These are phyloP conservation scores for Malassezia psittaci DNA, from an alignment of 1,284 basidiomycete genomes.

Conservation along the genomic window DNA sequence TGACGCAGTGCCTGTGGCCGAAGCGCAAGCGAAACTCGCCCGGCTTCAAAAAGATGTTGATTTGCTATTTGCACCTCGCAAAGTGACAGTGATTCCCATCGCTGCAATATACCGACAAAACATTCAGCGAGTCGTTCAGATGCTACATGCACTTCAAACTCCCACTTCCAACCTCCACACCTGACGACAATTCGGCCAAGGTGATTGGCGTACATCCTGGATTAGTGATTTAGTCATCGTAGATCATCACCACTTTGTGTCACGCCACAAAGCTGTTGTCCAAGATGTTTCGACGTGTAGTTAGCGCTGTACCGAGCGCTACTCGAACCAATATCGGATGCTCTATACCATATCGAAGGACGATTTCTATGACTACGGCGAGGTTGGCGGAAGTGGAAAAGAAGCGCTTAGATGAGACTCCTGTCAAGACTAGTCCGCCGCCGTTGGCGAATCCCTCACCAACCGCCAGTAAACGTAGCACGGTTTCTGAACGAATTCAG, in stretches of 20 bases:
- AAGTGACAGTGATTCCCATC: constrained; percentile 9
- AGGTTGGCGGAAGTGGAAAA: background rate
- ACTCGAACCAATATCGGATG: too few species aligned
- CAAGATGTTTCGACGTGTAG: too few species aligned
- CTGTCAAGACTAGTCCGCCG: background rate
- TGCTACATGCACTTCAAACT: background rate
- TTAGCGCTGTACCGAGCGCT: background rate
- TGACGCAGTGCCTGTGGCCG: background rate
- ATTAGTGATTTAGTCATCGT: background rate
- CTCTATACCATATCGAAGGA: too few species aligned
- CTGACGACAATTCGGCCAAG: background rate
- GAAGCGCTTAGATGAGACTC: background rate
- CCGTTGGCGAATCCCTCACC: background rate
- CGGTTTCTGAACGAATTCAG: constrained; percentile 12
- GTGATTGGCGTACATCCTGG: background rate
- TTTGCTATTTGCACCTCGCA: constrained; percentile 5
- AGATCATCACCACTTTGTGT: background rate
- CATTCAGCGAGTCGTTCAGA: constrained; percentile 3
- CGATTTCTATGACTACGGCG: background rate
- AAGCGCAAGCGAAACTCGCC: constrained; percentile 11
- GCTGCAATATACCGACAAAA: constrained; percentile 10
- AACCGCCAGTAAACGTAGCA: constrained; percentile 1
- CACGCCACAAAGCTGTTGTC: background rate
- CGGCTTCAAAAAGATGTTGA: constrained; percentile 9
- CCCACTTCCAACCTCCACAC: too few species aligned